A percentile compares a stretch with the other conserved stretches of the same genome.
These are phyloP conservation scores for Globisporangium perplexum DNA, from an alignment of 352 stramenopile genomes.

Conservation along the genomic window DNA sequence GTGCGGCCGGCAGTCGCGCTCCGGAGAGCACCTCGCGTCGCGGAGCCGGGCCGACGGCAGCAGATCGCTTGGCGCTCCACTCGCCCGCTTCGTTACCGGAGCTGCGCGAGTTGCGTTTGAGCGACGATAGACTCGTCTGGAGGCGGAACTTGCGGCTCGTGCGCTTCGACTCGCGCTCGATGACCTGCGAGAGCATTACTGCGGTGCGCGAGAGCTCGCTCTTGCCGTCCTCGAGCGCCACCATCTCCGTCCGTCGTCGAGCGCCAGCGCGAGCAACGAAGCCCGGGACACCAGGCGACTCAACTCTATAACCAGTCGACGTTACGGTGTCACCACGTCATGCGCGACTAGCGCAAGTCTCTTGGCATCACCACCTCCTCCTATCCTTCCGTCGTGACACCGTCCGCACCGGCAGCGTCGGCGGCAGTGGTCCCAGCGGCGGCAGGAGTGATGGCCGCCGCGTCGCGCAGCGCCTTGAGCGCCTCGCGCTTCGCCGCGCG, in stretches of 20 bases:
- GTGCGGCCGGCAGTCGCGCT: background rate
- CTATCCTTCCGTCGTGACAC: background rate
- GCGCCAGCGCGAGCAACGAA: too few species aligned
- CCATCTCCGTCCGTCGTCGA: background rate
- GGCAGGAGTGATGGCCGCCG: background rate
- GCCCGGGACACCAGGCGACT: too few species aligned
- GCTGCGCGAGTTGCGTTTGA: constrained; percentile 16
- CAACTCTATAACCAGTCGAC: too few species aligned
- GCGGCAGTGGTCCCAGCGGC: background rate
- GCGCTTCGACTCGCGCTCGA: constrained; percentile 53
- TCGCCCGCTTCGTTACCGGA: background rate
- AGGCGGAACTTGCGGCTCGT: constrained; percentile 27
- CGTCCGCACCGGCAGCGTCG: background rate
- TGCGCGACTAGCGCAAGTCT: too few species aligned
- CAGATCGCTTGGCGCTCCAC: constrained; percentile 4
- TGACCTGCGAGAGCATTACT: constrained; percentile 59
- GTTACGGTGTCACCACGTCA: too few species aligned
- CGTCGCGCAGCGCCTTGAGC: constrained; percentile 22
- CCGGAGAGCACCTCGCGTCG: background rate
- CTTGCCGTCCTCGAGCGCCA: background rate
- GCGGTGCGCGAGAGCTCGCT: constrained; percentile 50
- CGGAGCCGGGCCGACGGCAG: background rate
- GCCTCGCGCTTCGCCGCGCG: constrained; percentile 35
- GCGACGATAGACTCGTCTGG: constrained; percentile 9
- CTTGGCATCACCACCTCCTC: too few species aligned